A percentile compares a stretch with the other conserved stretches of the same genome.
Evolutionary conservation across 2,329 filamentous ascomycete species (phyloP).

Genomic region (Paecilomyces sp.): DNA sequence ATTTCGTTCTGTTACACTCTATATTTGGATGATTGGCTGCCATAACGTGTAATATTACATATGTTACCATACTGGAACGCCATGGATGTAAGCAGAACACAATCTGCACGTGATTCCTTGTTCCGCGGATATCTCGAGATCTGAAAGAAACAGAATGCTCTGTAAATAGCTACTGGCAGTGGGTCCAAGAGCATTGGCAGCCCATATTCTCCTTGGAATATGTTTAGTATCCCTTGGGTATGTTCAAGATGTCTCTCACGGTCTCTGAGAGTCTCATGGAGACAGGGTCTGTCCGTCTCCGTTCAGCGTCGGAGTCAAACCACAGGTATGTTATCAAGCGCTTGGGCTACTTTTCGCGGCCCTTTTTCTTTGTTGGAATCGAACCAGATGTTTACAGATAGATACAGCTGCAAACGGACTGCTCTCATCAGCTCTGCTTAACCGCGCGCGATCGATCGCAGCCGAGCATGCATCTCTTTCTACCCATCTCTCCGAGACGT

Average conservation of each 20-base stretch:
- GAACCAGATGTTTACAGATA: constrained; percentile 7
- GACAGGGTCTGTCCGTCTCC: constrained; percentile 11
- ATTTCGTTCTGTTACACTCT: constrained; percentile 3
- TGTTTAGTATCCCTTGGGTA: constrained; percentile 37
- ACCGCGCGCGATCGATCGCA: constrained; percentile 48
- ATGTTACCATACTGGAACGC: neutral
- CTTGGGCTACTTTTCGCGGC: neutral
- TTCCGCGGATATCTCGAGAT: neutral
- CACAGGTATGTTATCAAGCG: constrained; percentile 17
- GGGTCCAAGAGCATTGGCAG: neutral
- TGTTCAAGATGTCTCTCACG: constrained; percentile 42
- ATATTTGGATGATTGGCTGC: neutral
- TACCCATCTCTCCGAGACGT: constrained; percentile 45
- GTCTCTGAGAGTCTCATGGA: constrained; percentile 24
- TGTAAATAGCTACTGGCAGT: neutral
- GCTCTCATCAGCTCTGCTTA: constrained; percentile 50
- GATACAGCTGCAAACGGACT: constrained; percentile 17
- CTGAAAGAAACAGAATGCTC: neutral
- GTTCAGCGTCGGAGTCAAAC: constrained; percentile 18
- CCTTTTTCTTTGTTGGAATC: neutral
- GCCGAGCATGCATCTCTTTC: constrained; percentile 50
- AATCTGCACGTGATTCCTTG: neutral
- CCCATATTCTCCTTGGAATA: constrained; percentile 17
- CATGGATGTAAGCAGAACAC: neutral
- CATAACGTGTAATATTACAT: neutral